Base-by-base conservation (phyloP, 2,329 filamentous ascomycete species). In the Sporothrix variecibatus region DNA sequence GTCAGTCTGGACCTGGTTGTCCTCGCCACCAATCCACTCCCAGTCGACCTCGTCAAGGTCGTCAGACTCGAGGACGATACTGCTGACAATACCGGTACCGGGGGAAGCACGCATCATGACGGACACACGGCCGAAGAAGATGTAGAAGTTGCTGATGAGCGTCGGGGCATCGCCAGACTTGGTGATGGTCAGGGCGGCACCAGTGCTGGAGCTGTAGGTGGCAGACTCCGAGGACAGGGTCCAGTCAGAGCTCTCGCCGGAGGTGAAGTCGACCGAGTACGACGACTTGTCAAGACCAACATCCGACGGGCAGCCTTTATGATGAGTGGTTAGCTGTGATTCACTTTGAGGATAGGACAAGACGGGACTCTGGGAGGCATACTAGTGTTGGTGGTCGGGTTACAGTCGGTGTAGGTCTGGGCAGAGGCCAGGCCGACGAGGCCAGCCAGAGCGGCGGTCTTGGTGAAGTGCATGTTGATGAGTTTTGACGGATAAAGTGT, bases 21-120 rank as follows among this genome's bases (percentile, higher is more conserved):
- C 77, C 60, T 72, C 65, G 20, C 76, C 77, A 43, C 82, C 82
- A 11, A 83, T 76, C 79, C 81, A 84, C 75, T 83, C 82, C 84
- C 85, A 87, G 79, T 88, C 87, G 73, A 88, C 84, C 81, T 89
- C 87, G 76, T 88, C 87, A 0, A 87, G 81, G 74, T 83, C 83
- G 78, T 87, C 84, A 4, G 86, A 85, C 79, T 87, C 82, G 70
- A 88, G 78, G 20, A 88, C 86, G 73, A 86, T 83, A 74, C 82
- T 84, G 76, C 83, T 85, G 75, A 88, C 82, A 73, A 87, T 85
- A 31, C 86, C 86, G n/a, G 77, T 79, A 69, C 87, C 87, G 6
- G 82, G 79, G 2, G 86, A 87, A 80, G 72, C 84, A 79, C 28
- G 87, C 81, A 56, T 85, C 83, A 71, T 5, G n/a, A 71, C 68